A percentile compares a stretch with the other conserved stretches of the same genome.
Conservation (phyloP, 2,329 filamentous ascomycete genomes). For the Aspergillus puulaauensis region DNA sequence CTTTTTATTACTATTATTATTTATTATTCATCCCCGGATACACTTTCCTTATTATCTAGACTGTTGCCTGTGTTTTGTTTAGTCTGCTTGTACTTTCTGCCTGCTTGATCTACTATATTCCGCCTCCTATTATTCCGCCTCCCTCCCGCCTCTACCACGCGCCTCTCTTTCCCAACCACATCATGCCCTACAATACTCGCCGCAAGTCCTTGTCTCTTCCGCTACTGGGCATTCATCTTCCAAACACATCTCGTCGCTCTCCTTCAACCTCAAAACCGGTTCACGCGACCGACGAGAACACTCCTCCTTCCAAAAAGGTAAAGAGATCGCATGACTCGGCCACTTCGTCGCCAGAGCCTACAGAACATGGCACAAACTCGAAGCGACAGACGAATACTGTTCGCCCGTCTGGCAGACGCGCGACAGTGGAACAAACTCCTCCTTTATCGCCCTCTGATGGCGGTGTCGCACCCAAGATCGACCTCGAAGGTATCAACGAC, state of each 20-base stretch:
- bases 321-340: constrained; percentile 71
- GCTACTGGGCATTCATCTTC: constrained; percentile 86
- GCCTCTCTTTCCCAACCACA: constrained; percentile 12
- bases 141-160: not conserved
- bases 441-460: constrained; percentile 68
- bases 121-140: constrained; percentile 5
- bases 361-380: constrained; percentile 26
- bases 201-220: constrained; percentile 92
- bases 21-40: not conserved
- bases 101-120: constrained; percentile 14
- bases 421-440: constrained; percentile 70
- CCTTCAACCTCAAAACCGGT: constrained; percentile 63
- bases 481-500: constrained; percentile 83
- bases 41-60: constrained; percentile 9
- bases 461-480: constrained; percentile 57
- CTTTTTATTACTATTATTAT: constrained; percentile 1
- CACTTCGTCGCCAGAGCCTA: constrained; percentile 43
- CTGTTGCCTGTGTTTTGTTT: constrained; percentile 11
- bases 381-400: constrained; percentile 26
- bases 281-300: constrained; percentile 55
- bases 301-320: constrained; percentile 63
- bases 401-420: constrained; percentile 40
- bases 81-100: constrained; percentile 13
- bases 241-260: constrained; percentile 59
- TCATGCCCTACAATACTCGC: constrained; percentile 94